Conservation (phyloP, 108 stramenopile genomes). For the Nitzschia sp. region DNA sequence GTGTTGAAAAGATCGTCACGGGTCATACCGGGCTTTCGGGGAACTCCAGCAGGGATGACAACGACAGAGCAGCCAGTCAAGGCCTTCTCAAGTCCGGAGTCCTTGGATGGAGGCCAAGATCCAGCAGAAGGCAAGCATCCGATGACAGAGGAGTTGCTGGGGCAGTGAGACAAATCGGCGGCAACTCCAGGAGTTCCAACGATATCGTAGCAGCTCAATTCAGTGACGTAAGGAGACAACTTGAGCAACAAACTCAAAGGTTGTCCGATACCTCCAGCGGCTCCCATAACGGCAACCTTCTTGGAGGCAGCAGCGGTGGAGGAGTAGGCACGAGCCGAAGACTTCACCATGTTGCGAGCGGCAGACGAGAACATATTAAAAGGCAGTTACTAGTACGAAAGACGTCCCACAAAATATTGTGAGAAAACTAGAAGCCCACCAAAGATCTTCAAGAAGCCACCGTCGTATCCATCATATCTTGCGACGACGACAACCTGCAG, state of each 20-base stretch:
- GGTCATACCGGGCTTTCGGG: slow-evolving; percentile 97
- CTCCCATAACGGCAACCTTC: slow-evolving; percentile 92
- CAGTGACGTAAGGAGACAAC: slow-evolving; percentile 77
- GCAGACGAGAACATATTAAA: slow-evolving; percentile 25
- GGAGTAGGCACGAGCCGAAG: slow-evolving; percentile 33
- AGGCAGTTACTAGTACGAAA: neutral
- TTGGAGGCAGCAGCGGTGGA: slow-evolving; percentile 52
- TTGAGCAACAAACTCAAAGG: slow-evolving; percentile 97
- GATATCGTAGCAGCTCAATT: slow-evolving; percentile 87
- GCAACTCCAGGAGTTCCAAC: slow-evolving; percentile 96
- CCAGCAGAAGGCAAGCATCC: slow-evolving; percentile 70
- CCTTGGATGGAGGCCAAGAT: slow-evolving; percentile 63
- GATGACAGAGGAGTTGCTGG: slow-evolving; percentile 47
- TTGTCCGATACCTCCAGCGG: slow-evolving; percentile 98
- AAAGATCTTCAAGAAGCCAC: too few relatives aligned
- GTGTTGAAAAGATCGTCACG: slow-evolving; percentile 87
- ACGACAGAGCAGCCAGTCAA: slow-evolving; percentile 90
- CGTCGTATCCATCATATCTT: too few relatives aligned
- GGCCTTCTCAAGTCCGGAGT: slow-evolving; percentile 73
- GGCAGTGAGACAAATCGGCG: slow-evolving; percentile 85
- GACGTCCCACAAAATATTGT: too few relatives aligned
- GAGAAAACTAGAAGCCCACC: too few relatives aligned
- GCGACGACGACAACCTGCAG: too few relatives aligned
- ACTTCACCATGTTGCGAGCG: slow-evolving; percentile 11
- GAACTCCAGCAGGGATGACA: slow-evolving; percentile 99